Evolutionary conservation across 2,329 filamentous ascomycete species (phyloP).

Genomic region (Colletotrichum simmondsii): DNA sequence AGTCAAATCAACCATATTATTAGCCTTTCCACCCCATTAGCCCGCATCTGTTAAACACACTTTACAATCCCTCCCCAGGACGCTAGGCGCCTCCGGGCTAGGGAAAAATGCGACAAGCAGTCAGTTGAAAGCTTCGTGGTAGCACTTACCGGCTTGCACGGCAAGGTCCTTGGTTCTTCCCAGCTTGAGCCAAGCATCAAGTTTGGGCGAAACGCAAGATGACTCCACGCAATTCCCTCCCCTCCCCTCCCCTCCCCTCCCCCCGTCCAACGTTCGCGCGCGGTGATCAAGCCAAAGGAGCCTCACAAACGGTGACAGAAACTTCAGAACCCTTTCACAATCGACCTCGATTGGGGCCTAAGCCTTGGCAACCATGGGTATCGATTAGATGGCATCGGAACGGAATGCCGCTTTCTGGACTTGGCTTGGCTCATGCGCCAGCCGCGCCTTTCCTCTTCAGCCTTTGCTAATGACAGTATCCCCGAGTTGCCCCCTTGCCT

Average conservation of each 20-base stretch:
- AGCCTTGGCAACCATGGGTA: neutral
- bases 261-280: neutral
- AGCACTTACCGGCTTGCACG: constrained; percentile 14
- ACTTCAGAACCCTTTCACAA: neutral
- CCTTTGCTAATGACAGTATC: neutral
- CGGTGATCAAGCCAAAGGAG: constrained; percentile 1
- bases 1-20: neutral
- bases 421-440: neutral
- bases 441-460: constrained; percentile 21
- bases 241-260: neutral
- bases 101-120: neutral
- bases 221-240: neutral
- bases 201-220: neutral
- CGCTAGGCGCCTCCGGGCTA: constrained; percentile 14
- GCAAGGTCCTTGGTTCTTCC: neutral
- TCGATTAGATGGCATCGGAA: neutral
- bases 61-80: neutral
- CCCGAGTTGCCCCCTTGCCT: neutral
- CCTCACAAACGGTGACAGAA: neutral
- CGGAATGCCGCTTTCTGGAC: neutral
- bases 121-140: constrained; percentile 24
- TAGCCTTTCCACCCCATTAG: neutral
- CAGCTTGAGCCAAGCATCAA: neutral
- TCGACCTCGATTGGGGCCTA: neutral
- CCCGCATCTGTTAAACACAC: neutral